Base-by-base conservation (phyloP, 768 basidiomycete genomes). In the Leucosporidium yakuticum region DNA sequence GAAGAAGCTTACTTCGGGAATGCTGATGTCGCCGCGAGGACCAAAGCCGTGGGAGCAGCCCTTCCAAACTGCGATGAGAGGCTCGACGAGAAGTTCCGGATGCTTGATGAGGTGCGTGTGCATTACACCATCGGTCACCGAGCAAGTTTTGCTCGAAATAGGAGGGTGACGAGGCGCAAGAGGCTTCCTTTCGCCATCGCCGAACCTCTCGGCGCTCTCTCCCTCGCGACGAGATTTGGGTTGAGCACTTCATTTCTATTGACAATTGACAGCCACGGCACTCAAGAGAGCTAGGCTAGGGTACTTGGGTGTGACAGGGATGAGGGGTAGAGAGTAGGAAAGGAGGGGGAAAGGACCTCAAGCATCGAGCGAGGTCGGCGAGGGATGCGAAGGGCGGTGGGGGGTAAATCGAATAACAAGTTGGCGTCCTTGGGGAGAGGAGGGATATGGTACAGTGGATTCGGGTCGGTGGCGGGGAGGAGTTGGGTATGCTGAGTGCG, bases 21-120 rank as follows among this genome's bases (percentile, higher is more conserved):
- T 69, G 44, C 34, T 69, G 47, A 67, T 66, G 69, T 75, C 68
- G 57, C 74, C 76, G 57, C 77, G 63, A 50, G 75, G 80, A 9
- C 84, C 83, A 74, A 86, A 86, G 0, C 85, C 85, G 73, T 85
- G 85, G 1, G 76, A 77, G 69, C 82, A 86, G 0, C 85, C 82
- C 3, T 78, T 79, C 66, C 27, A 51, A 51, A 8, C 3, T 47
- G 9, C 27, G 20, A 15, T n/a, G n/a, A n/a, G n/a, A n/a, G n/a
- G n/a, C n/a, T n/a, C n/a, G n/a, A n/a, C n/a, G n/a, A n/a, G n/a
- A n/a, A n/a, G n/a, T n/a, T n/a, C n/a, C n/a, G n/a, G n/a, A n/a
- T n/a, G n/a, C n/a, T n/a, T n/a, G n/a, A n/a, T n/a, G n/a, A n/a
- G n/a, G n/a, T n/a, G n/a, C n/a, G n/a, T n/a, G n/a, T n/a, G n/a